These are phyloP conservation scores for Calycina herbarum DNA, from an alignment of 2,329 filamentous ascomycete species.

Conservation along the genomic window DNA sequence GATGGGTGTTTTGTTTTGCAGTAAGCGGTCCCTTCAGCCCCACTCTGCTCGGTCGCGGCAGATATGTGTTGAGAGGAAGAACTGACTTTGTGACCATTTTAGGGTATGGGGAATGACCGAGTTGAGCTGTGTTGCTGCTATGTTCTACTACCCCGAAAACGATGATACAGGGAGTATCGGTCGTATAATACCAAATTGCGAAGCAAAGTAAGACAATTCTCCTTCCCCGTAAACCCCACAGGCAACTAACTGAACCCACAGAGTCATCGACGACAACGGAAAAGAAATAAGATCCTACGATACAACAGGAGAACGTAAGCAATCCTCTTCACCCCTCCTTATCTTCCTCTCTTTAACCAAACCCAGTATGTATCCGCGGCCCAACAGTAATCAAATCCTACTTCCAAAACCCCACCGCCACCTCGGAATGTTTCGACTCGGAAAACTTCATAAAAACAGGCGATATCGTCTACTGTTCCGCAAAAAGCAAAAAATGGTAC, in stretches of 20 bases:
- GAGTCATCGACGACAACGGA: slow-evolving; percentile 31
- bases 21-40: background rate
- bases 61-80: background rate
- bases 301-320: slow-evolving; percentile 35
- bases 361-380: slow-evolving; percentile 66
- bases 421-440: slow-evolving; percentile 48
- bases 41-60: too few species aligned
- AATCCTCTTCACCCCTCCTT: background rate
- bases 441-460: slow-evolving; percentile 73
- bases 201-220: slow-evolving; percentile 32
- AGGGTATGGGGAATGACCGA: slow-evolving; percentile 57
- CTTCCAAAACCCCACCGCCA: slow-evolving; percentile 51
- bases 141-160: slow-evolving; percentile 49
- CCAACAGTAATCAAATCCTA: slow-evolving; percentile 77
- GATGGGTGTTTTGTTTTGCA: background rate
- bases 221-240: too few species aligned
- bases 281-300: slow-evolving; percentile 35
- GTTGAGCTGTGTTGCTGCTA: slow-evolving; percentile 27
- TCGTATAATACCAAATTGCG: slow-evolving; percentile 42
- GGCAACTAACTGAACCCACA: slow-evolving; percentile 3
- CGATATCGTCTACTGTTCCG: slow-evolving; percentile 63
- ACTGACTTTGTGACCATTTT: background rate
- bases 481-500: slow-evolving; percentile 66
- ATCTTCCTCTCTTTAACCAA: background rate
- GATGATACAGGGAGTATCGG: slow-evolving; percentile 50